Conservation (phyloP, 495 filamentous ascomycete genomes). For the Podospora pseudopauciseta region DNA sequence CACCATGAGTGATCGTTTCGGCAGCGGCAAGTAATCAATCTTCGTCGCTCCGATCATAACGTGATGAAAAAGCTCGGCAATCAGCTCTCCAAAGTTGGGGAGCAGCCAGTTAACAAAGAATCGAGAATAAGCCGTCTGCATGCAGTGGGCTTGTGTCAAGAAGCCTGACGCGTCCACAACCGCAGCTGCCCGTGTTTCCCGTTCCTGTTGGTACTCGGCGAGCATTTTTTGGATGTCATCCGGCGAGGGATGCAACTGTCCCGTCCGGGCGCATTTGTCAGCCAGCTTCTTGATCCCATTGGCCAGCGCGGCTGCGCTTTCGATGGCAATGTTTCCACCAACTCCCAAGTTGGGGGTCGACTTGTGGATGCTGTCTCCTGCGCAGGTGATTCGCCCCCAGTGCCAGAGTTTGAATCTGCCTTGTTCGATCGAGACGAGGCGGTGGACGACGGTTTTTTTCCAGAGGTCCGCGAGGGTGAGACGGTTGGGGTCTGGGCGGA, state of each 20-base stretch:
- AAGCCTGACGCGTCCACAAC: slow-evolving; percentile 6
- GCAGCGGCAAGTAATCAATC: slow-evolving; percentile 22
- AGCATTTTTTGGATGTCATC: background rate
- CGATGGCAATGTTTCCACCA: slow-evolving; percentile 27
- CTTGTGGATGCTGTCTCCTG: slow-evolving; percentile 54
- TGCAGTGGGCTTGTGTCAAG: slow-evolving; percentile 11
- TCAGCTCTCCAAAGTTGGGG: slow-evolving; percentile 10
- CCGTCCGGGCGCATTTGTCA: background rate
- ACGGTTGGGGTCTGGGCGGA: slow-evolving; percentile 23
- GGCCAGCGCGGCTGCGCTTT: slow-evolving; percentile 22
- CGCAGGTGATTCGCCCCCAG: slow-evolving; percentile 43
- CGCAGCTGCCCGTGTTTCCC: slow-evolving; percentile 6
- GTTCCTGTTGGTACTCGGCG: background rate
- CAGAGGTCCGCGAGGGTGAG: slow-evolving; percentile 36
- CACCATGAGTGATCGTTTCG: slow-evolving; percentile 14
- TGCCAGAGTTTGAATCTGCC: slow-evolving; percentile 44
- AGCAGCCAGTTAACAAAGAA: slow-evolving; percentile 12
- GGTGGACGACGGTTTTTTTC: slow-evolving; percentile 13
- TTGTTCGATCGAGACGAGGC: slow-evolving; percentile 36
- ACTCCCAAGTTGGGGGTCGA: slow-evolving; percentile 36
- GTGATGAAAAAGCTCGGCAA: slow-evolving; percentile 10
- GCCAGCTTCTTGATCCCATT: slow-evolving; percentile 18
- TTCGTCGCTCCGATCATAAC: slow-evolving; percentile 12
- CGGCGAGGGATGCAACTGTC: slow-evolving; percentile 5
- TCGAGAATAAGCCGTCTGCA: background rate